Evolutionary conservation across 2,329 filamentous ascomycete species (phyloP), one percentile per base, ranked within the genome.

Genomic region (Epichloe coenophiala): DNA sequence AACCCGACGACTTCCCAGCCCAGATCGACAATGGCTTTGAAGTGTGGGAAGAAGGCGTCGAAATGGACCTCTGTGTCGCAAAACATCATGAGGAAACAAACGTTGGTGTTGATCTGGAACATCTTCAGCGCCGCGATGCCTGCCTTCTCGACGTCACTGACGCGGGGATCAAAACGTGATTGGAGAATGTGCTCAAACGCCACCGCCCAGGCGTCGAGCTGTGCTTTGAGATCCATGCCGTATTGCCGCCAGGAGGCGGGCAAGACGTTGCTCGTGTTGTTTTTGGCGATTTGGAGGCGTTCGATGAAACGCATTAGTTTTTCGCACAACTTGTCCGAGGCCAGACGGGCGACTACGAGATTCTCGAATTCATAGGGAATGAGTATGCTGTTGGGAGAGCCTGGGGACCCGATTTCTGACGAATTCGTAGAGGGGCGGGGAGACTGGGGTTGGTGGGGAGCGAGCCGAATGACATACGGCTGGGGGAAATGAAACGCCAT

Each of bases 401-500:
- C 53, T 4, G 52, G 43, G 31, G 54, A 51, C 11, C 40, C 47
- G 7, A 49, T 39, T 11, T 52, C 53, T 3, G 53, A 50, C n/a
- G 46, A 39, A 11, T 55, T 67, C 1, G 70, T 61, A 2, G 71
- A 69, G 1, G 73, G 72, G 38, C 65, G 64, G 6, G 35, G 39
- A 13, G 53, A 47, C 9, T 17, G 63, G 55, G 6, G 70, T 55
- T 55, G 67, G 60, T 44, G 67, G 59, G 52, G 56, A 49, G 44
- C 65, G 53, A 53, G 72, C 5, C 71, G 71, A 53, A 83, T 77
- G 5, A 82, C 78, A 51, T 74, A 80, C 1, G 79, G 78, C 33
- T 78, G 71, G 79, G 79, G 79, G 53, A 83, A 82, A 60, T 83
- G 80, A 58, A 83, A 83, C 35, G 80, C 80, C 77, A 83, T 78